Percentiles rank a stretch among this genome's conserved stretches.
Conservation (phyloP, 2,329 filamentous ascomycete species). For the Nigrograna mackinnonii region DNA sequence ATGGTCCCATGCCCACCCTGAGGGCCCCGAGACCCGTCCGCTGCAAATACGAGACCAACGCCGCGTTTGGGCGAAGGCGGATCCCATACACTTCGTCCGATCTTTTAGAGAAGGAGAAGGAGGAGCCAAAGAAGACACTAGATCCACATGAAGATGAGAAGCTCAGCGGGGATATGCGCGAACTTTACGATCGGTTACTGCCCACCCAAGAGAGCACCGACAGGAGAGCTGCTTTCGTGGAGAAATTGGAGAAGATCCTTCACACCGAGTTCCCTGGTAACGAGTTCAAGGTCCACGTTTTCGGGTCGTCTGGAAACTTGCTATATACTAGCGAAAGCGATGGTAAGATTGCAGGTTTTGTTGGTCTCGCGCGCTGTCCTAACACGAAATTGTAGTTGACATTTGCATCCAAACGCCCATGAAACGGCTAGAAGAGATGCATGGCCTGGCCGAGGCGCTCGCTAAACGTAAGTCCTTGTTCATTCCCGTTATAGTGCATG, state of each 20-base stretch:
- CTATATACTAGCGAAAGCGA: conserved; percentile 96
- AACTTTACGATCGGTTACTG: conserved; percentile 82
- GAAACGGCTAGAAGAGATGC: conserved; percentile 86
- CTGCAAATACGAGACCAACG: conserved; percentile 88
- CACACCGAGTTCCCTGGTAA: conserved; percentile 91
- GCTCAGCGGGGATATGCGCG: conserved; percentile 80
- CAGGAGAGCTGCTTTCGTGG: conserved; percentile 75
- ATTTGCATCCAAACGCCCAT: conserved; percentile 94
- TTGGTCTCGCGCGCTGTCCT: conserved; percentile 15
- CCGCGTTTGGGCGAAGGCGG: conserved; percentile 78
- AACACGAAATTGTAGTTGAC: conserved; percentile 68
- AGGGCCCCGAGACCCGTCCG: conserved; percentile 61
- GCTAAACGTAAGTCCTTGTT: conserved; percentile 72
- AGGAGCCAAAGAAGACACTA: conserved; percentile 63
- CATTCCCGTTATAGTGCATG: no score
- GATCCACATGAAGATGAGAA: conserved; percentile 48
- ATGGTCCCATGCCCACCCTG: conserved; percentile 70
- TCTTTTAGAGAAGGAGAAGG: conserved; percentile 72
- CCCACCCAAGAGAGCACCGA: conserved; percentile 79
- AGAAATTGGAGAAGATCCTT: conserved; percentile 84
- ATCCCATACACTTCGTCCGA: conserved; percentile 92
- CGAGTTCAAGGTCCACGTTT: conserved; percentile 87
- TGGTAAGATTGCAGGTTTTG: conserved; percentile 64
- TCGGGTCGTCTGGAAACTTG: conserved; percentile 97
- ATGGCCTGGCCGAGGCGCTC: conserved; percentile 84